A percentile compares a stretch with the other conserved stretches of the same genome.
These are phyloP conservation scores for Solidago caesia DNA, from an alignment of 129 eudicot genomes.

Conservation along the genomic window DNA sequence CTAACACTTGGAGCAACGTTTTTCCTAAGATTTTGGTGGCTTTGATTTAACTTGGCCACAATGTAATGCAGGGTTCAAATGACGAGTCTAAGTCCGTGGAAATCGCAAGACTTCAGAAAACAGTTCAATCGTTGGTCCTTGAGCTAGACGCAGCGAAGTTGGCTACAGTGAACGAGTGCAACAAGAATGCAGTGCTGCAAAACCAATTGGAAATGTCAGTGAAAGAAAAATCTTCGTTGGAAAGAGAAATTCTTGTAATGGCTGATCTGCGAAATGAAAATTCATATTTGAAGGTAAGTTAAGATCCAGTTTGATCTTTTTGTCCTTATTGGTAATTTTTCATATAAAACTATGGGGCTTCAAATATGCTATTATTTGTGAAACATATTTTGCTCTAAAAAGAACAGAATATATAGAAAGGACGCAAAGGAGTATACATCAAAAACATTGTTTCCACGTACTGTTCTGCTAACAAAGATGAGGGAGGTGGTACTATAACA, in stretches of 20 bases:
- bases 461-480: conserved; percentile 6
- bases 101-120: conserved; percentile 74
- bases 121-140: conserved; percentile 59
- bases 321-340: not conserved
- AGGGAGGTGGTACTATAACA: not conserved
- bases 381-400: not conserved
- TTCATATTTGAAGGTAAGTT: conserved; percentile 63
- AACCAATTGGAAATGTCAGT: conserved; percentile 59
- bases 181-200: conserved; percentile 71
- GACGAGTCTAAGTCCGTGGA: conserved; percentile 82
- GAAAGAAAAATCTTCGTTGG: conserved; percentile 78
- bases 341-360: conserved; percentile 4
- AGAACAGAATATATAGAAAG: not conserved
- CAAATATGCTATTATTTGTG: not conserved
- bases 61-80: conserved; percentile 62
- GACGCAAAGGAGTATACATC: not conserved
- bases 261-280: conserved; percentile 71
- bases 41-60: conserved; percentile 3
- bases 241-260: conserved; percentile 54
- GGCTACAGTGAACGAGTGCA: conserved; percentile 68
- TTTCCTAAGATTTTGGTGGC: not conserved
- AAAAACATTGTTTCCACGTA: not conserved
- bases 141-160: conserved; percentile 84
- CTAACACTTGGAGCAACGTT: not conserved
- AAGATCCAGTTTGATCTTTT: not conserved